Evolutionary conservation across 331 rosid genomes (phyloP).

Genomic region (Quercus lobata): DNA sequence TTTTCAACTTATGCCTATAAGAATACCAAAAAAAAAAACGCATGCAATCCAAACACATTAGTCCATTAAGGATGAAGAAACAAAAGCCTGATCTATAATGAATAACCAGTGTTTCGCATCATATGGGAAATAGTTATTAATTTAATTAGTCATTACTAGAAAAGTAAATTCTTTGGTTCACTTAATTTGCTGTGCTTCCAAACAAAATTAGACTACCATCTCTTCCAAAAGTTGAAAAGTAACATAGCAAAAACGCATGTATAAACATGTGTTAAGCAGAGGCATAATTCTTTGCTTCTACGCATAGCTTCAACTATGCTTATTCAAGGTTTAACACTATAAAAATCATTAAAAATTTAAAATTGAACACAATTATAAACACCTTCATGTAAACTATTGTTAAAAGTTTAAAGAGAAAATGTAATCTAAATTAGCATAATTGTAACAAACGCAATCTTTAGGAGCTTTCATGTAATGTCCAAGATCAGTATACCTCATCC

Average conservation of each 20-base stretch:
- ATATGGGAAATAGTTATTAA: not conserved
- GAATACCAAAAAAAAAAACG: too few species aligned
- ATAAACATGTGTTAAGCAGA: not conserved
- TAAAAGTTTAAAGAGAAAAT: not conserved
- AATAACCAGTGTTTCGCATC: not conserved
- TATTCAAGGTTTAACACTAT: not conserved
- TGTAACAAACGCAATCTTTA: not conserved
- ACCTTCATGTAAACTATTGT: not conserved
- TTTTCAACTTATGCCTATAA: too few species aligned
- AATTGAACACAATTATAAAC: too few species aligned
- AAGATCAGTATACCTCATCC: slow-evolving; percentile 55
- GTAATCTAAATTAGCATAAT: not conserved
- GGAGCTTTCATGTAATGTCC: not conserved
- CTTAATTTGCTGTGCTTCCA: too few species aligned
- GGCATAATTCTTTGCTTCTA: not conserved
- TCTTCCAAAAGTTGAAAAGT: too few species aligned
- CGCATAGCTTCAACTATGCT: not conserved
- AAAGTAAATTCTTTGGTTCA: too few species aligned
- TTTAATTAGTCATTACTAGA: too few species aligned
- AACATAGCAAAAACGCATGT: too few species aligned
- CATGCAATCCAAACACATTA: not conserved
- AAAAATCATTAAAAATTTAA: not conserved
- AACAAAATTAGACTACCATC: too few species aligned
- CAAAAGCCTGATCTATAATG: not conserved
- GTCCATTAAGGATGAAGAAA: not conserved